Evolutionary conservation across 2,329 filamentous ascomycete species (phyloP).

Genomic region (Zymoseptoria pseudotritici): DNA sequence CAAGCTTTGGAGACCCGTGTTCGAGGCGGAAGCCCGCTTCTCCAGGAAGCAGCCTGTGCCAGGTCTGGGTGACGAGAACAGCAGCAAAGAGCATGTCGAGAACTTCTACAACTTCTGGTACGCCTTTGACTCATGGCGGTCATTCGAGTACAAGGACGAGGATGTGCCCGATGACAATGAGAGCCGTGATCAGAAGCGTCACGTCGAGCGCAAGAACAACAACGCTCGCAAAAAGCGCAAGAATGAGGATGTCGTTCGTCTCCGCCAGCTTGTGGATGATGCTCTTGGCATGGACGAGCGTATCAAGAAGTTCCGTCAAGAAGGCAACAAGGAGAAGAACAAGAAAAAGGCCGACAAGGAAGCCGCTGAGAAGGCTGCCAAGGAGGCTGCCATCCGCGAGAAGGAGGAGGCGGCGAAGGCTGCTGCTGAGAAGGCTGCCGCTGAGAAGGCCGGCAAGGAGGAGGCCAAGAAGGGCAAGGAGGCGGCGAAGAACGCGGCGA

Average conservation of each 20-base stretch:
- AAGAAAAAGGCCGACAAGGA: constrained; percentile 88
- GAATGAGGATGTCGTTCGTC: constrained; percentile 88
- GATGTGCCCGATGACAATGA: constrained; percentile 98
- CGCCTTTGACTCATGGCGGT: constrained; percentile 96
- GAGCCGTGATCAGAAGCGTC: constrained; percentile 97
- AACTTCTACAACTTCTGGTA: constrained; percentile 99
- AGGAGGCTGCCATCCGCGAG: constrained; percentile 74
- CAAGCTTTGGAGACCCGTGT: constrained; percentile 86
- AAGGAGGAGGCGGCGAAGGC: constrained; percentile 68
- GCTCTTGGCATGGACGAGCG: constrained; percentile 79
- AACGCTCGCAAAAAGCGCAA: constrained; percentile 99
- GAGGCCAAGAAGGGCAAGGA: constrained; percentile 98
- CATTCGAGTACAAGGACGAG: constrained; percentile 97
- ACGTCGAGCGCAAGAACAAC: constrained; percentile 96
- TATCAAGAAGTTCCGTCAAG: constrained; percentile 94
- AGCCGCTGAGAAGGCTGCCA: constrained; percentile 78
- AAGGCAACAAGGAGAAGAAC: constrained; percentile 89
- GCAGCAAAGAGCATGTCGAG: constrained; percentile 83
- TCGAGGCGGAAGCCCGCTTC: constrained; percentile 89
- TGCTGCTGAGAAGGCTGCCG: constrained; percentile 50
- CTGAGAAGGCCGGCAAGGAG: constrained; percentile 77
- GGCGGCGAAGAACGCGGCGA: constrained; percentile 94
- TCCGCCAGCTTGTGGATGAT: constrained; percentile 85
- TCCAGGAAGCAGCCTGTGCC: constrained; percentile 86
- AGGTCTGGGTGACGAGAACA: constrained; percentile 73